These are phyloP conservation scores for Rubia yunnanensis DNA, from an alignment of 257 asterid genomes.

Conservation along the genomic window DNA sequence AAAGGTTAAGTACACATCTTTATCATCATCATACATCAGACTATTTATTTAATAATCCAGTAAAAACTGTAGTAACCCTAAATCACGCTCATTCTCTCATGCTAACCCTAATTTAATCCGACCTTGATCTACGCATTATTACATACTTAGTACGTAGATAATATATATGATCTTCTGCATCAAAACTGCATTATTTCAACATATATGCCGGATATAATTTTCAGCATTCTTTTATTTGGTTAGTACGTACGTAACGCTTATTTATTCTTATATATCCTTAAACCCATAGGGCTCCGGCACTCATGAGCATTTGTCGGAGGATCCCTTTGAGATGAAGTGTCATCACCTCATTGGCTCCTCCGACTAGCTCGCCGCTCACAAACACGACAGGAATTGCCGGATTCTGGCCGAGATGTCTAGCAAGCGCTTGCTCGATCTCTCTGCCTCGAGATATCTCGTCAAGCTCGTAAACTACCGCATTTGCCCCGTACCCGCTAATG, in stretches of 20 bases:
- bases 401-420: slow-evolving; percentile 35
- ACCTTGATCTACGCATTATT: not conserved
- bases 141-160: not conserved
- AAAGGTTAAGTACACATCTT: not conserved
- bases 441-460: slow-evolving; percentile 51
- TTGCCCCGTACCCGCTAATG: slow-evolving; percentile 54
- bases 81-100: not conserved
- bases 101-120: slow-evolving; percentile 6
- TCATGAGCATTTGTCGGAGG: slow-evolving; percentile 54
- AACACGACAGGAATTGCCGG: slow-evolving; percentile 60
- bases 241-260: not conserved
- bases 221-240: too few relatives aligned
- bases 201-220: not conserved
- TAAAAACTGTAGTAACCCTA: not conserved
- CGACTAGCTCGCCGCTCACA: slow-evolving; percentile 58
- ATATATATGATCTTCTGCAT: slow-evolving; percentile 5
- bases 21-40: not conserved
- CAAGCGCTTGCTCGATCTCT: slow-evolving; percentile 65
- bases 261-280: not conserved
- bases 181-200: slow-evolving; percentile 17
- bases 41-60: not conserved
- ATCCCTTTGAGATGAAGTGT: slow-evolving; percentile 62
- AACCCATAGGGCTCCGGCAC: slow-evolving; percentile 79
- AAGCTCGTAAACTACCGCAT: slow-evolving; percentile 55
- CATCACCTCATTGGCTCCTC: slow-evolving; percentile 74